Evolutionary conservation across 192 early-diverging fungal species (phyloP), one percentile per base, ranked within the genome.

Genomic region (Backusella circina): DNA sequence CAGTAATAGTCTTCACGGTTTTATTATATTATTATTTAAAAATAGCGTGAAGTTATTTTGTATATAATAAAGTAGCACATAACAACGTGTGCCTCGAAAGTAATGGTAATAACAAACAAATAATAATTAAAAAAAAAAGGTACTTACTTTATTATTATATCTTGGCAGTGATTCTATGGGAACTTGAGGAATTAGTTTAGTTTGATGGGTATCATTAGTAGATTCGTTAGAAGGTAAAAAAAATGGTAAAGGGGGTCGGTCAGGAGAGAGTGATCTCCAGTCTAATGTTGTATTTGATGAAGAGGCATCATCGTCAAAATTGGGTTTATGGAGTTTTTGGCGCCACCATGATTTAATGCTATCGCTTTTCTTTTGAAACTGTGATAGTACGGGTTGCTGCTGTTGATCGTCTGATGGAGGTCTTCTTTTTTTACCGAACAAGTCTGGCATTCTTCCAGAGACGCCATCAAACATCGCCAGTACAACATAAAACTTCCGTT

Each of bases 181-280:
- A 28, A 13, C 54, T 61, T 61, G 54, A 28, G 54, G 54, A 28
- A 61, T 61, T 61, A 61, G 12, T 10, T 6, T 31, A n/a, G 67
- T 68, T 21, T 68, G 67, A 23, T 23, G n/a, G 33, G 67, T 68
- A 23, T 68, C 67, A 23, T n/a, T 68, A 23, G 33, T 68, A 18
- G 37, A 68, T 15, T 37, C n/a, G 21, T 31, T 35, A 23, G 67
- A 26, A 3, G 37, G 41, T 50, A 69, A 32, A 32, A 75, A 39
- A 36, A 73, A 57, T 28, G 79, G 79, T 30, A 80, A 65, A 47
- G 79, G 79, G 16, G 79, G 79, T 31, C 41, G 36, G 37, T 76
- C 65, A 30, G 79, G 79, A 36, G 79, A 80, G 6, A 80, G 30
- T 15, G 75, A 73, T 50, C 79, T 71, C 79, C 79, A 80, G 51